Conservation (phyloP, 139 green algal species). For the Trebouxia sp. region DNA sequence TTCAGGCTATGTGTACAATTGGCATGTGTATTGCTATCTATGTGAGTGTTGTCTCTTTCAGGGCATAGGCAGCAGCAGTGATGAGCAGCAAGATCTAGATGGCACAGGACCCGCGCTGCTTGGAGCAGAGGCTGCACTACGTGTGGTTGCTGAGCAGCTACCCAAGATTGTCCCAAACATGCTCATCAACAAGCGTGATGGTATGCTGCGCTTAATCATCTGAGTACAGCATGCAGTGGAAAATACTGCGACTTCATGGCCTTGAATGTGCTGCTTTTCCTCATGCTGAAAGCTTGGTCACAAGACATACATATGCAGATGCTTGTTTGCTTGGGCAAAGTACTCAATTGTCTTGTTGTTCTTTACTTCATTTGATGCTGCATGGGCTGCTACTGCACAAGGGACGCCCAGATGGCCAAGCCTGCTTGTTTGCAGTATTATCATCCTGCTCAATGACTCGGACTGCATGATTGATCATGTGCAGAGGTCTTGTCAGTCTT, state of each 20-base stretch:
- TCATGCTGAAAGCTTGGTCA: neutral
- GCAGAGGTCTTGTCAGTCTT: no score
- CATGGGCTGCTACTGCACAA: no score
- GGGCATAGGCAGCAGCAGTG: no score
- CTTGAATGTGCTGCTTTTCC: neutral
- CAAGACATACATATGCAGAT: neutral
- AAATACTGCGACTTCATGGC: neutral
- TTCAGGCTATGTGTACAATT: neutral
- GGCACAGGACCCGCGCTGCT: neutral
- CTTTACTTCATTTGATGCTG: no score
- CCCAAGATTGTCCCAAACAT: slow-evolving; percentile 33
- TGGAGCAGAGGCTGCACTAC: slow-evolving; percentile 29
- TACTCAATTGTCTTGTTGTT: no score
- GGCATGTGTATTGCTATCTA: neutral
- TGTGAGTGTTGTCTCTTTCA: neutral
- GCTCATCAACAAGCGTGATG: slow-evolving; percentile 42
- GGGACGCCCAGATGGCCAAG: no score
- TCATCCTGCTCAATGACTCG: no score
- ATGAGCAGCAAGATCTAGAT: neutral
- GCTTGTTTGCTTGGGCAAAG: no score
- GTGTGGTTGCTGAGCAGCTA: slow-evolving; percentile 24
- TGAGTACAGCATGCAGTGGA: neutral
- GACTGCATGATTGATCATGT: no score
- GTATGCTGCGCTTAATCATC: neutral
- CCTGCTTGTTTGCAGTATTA: no score